Evolutionary conservation across 768 basidiomycete genomes (phyloP).

Genomic region (Pilatotrama ljubarskyi): DNA sequence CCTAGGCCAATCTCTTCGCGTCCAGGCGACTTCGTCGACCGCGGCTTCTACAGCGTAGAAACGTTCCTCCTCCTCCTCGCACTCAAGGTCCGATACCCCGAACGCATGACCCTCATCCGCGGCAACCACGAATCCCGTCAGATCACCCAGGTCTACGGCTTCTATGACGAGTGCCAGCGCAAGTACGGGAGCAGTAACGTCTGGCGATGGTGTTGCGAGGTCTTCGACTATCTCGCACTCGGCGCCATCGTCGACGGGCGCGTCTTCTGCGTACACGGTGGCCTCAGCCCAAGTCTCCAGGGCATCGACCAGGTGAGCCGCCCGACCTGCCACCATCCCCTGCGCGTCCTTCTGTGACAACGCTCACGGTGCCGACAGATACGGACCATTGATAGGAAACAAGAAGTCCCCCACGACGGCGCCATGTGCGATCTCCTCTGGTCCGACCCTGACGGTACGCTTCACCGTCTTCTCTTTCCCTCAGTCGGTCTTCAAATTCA

Average conservation of each 20-base stretch:
- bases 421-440: constrained; percentile 99
- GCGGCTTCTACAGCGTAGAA: constrained; percentile 96
- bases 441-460: constrained; percentile 94
- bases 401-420: constrained; percentile 98
- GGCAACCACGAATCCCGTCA: constrained; percentile 98
- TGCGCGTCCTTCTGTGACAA: background rate
- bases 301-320: constrained; percentile 81
- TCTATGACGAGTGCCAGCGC: constrained; percentile 94
- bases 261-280: constrained; percentile 97
- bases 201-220: constrained; percentile 98
- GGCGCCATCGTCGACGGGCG: constrained; percentile 96
- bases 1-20: constrained; percentile 6
- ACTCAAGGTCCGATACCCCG: constrained; percentile 95
- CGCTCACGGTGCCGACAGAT: constrained; percentile 51
- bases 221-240: constrained; percentile 94
- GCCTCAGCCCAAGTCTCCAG: constrained; percentile 85
- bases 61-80: constrained; percentile 94
- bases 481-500: background rate
- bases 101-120: constrained; percentile 93
- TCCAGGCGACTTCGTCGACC: constrained; percentile 95
- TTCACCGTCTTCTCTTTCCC: background rate
- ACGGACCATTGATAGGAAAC: constrained; percentile 90
- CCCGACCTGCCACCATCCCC: constrained; percentile 4
- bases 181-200: constrained; percentile 95
- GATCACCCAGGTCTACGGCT: constrained; percentile 95